Percentiles rank a stretch among this genome's conserved stretches.
phyloP scores from a whole-genome alignment of 805 yeast genomes.

The Lachancea lanzarotensis region DNA sequence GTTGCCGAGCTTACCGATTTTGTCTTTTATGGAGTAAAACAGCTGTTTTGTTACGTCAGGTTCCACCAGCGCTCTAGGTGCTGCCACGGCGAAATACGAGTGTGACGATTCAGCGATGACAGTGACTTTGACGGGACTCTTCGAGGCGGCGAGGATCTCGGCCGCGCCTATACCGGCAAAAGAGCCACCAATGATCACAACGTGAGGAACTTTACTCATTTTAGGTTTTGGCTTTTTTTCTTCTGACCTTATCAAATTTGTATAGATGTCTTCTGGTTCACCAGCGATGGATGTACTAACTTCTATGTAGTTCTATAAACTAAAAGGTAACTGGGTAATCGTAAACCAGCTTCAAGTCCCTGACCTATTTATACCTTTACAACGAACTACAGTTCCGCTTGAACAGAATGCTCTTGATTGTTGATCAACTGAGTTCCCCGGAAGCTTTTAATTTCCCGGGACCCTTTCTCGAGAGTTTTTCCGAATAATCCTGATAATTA shows the following conservation, averaged over 20 bases:
- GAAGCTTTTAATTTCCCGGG: too few species aligned
- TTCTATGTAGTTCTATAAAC: too few species aligned
- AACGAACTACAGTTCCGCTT: too few species aligned
- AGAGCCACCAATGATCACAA: conserved; percentile 4
- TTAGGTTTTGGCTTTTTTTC: background rate
- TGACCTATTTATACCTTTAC: background rate
- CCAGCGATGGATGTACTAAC: too few species aligned
- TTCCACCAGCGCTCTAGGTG: conserved; percentile 2
- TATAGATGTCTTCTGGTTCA: too few species aligned
- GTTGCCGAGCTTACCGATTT: background rate
- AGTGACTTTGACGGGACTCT: background rate
- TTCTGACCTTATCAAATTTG: too few species aligned
- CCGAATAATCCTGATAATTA: background rate
- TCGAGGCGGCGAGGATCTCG: background rate
- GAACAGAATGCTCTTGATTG: background rate
- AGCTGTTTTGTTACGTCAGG: conserved; percentile 1
- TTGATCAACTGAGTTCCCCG: too few species aligned
- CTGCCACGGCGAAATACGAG: conserved; percentile 3
- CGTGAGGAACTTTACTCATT: background rate
- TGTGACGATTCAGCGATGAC: conserved; percentile 2
- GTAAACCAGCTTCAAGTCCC: too few species aligned
- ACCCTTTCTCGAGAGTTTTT: background rate
- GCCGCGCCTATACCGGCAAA: conserved; percentile 4
- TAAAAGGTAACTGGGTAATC: too few species aligned
- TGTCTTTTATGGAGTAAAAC: conserved; percentile 2